phyloP scores from a whole-genome alignment of 2,329 filamentous ascomycete species.

The Fusarium sp. region DNA sequence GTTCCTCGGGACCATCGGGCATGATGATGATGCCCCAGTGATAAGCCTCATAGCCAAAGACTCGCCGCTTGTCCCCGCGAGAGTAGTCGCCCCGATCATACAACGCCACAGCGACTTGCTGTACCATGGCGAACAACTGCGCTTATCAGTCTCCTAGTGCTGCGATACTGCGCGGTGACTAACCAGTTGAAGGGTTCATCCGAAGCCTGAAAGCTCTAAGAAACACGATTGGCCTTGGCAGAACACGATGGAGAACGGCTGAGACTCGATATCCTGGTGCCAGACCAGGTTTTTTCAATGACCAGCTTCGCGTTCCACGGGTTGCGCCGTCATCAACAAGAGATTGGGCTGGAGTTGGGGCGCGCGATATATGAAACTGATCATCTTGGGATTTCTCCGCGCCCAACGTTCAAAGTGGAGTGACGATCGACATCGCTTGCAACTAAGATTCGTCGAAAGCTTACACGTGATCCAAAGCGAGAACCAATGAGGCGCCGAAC shows the following conservation, averaged over 20 bases:
- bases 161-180: background rate
- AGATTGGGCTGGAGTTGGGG: background rate
- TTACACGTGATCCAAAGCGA: background rate
- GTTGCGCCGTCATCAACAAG: background rate
- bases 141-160: background rate
- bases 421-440: background rate
- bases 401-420: background rate
- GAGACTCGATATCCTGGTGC: background rate
- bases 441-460: background rate
- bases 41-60: slow-evolving; percentile 43
- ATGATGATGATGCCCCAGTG: slow-evolving; percentile 45
- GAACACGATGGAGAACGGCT: background rate
- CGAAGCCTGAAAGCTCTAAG: background rate
- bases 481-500: background rate
- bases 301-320: background rate
- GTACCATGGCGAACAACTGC: slow-evolving; percentile 15
- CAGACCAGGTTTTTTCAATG: background rate
- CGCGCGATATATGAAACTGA: background rate
- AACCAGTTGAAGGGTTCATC: background rate
- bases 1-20: slow-evolving; percentile 4
- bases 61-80: slow-evolving; percentile 27
- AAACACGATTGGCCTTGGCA: background rate
- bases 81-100: slow-evolving; percentile 43
- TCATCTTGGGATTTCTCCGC: background rate
- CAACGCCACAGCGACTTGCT: slow-evolving; percentile 38